Conservation (phyloP, 2,329 filamentous ascomycete genomes). For the Cercospora sesami region DNA sequence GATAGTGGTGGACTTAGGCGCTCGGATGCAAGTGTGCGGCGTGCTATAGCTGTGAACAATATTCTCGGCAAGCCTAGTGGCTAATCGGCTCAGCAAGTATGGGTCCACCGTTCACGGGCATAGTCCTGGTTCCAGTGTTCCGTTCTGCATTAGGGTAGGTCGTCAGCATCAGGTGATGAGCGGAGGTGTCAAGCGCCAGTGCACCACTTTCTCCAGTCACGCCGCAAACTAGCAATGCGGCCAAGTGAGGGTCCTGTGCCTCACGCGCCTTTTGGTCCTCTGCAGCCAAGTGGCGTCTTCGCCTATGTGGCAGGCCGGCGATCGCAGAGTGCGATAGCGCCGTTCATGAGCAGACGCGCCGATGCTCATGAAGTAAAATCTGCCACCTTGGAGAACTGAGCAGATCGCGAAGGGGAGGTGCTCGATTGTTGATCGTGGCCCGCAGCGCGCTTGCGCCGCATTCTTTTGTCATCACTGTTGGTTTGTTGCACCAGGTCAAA, state of each 20-base stretch:
- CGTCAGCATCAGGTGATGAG: background rate
- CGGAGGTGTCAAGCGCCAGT: background rate
- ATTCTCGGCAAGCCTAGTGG: background rate
- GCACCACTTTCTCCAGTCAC: background rate
- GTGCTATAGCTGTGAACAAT: conserved; percentile 5
- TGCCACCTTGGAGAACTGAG: background rate
- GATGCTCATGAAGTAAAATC: background rate
- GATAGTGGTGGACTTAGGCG: background rate
- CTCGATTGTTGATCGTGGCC: background rate
- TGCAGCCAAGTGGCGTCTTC: background rate
- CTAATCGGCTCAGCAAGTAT: background rate
- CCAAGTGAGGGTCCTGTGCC: background rate
- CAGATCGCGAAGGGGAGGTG: background rate
- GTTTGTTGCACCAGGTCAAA: background rate
- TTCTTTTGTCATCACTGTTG: conserved; percentile 6
- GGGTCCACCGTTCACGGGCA: background rate
- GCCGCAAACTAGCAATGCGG: conserved; percentile 1
- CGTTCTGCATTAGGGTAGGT: conserved; percentile 2
- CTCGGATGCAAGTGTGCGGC: conserved; percentile 4
- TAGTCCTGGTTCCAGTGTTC: conserved; percentile 4
- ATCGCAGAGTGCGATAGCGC: background rate
- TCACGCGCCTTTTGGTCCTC: background rate
- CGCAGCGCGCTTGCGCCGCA: conserved; percentile 2
- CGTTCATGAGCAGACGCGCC: background rate
- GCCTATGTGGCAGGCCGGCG: background rate